Evolutionary conservation across 2,329 filamentous ascomycete species (phyloP).

Genomic region (Ophiostoma ips): DNA sequence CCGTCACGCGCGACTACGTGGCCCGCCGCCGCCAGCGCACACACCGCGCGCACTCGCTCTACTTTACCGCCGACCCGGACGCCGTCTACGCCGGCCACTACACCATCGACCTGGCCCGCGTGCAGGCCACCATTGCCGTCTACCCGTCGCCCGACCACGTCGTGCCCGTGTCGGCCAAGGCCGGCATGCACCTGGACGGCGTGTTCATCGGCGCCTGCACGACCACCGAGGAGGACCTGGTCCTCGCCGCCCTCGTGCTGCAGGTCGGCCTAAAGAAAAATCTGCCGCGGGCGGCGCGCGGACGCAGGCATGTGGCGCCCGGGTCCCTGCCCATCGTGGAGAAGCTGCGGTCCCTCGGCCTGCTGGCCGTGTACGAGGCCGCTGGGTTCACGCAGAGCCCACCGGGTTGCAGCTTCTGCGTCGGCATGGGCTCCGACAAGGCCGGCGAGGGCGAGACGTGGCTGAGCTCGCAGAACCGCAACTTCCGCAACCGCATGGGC

Average conservation of each 20-base stretch:
- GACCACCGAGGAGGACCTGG: constrained; percentile 30
- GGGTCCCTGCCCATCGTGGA: constrained; percentile 26
- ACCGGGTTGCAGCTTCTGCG: constrained; percentile 31
- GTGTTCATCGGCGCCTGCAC: constrained; percentile 34
- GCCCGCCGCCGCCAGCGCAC: constrained; percentile 19
- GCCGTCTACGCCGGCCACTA: constrained; percentile 23
- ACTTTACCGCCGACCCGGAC: constrained; percentile 26
- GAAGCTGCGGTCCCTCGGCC: constrained; percentile 21
- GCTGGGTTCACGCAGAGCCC: constrained; percentile 28
- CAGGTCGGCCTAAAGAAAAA: too few relatives aligned
- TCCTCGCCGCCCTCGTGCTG: constrained; percentile 28
- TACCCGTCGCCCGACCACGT: constrained; percentile 31
- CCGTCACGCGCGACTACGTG: constrained; percentile 23
- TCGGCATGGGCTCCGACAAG: constrained; percentile 28
- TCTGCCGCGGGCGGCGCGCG: constrained; percentile 12
- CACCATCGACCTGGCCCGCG: constrained; percentile 24
- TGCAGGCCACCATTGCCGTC: constrained; percentile 24
- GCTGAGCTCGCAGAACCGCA: constrained; percentile 32
- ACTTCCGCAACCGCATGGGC: constrained; percentile 27
- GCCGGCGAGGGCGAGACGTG: constrained; percentile 28
- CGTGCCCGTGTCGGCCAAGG: constrained; percentile 23
- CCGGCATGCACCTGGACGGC: constrained; percentile 23
- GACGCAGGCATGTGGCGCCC: constrained; percentile 20
- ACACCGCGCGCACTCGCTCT: constrained; percentile 22
- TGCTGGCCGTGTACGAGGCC: constrained; percentile 24